phyloP scores from a whole-genome alignment of 352 stramenopile species.

The Phytophthora aleatoria region DNA sequence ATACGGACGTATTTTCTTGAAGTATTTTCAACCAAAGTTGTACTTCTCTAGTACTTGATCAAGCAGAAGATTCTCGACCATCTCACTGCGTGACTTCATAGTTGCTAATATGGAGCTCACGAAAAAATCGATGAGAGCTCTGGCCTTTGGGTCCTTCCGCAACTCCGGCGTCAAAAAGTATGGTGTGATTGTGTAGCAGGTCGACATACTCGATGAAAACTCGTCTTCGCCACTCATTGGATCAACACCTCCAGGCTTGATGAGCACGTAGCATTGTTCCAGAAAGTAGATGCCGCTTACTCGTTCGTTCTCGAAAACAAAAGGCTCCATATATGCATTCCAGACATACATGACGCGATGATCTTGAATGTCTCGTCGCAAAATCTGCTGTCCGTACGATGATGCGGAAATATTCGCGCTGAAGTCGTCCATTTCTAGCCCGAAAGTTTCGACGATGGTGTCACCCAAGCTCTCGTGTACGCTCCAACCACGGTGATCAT shows the following conservation, averaged over 20 bases:
- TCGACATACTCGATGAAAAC: conserved; percentile 29
- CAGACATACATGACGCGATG: conserved; percentile 58
- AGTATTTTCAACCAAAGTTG: background rate
- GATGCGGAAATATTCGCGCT: conserved; percentile 45
- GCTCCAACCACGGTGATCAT: conserved; percentile 18
- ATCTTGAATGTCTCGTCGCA: conserved; percentile 49
- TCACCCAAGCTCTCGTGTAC: conserved; percentile 31
- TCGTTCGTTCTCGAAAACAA: conserved; percentile 49
- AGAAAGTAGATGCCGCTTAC: conserved; percentile 46
- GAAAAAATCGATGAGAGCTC: conserved; percentile 46
- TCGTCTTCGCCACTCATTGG: background rate
- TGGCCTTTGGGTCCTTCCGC: conserved; percentile 23
- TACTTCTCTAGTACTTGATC: conserved; percentile 20
- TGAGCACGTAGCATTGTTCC: conserved; percentile 54
- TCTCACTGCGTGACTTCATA: conserved; percentile 38
- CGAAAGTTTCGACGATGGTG: conserved; percentile 53
- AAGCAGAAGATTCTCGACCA: conserved; percentile 45
- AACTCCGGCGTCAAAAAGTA: conserved; percentile 33
- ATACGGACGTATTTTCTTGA: too few species aligned
- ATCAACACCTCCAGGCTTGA: conserved; percentile 13
- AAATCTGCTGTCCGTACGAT: conserved; percentile 54
- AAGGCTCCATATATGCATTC: conserved; percentile 50
- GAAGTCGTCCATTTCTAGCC: conserved; percentile 46
- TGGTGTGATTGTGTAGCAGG: conserved; percentile 24
- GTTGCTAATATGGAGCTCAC: conserved; percentile 33